phyloP scores from a whole-genome alignment of 2,329 filamentous ascomycete species.

The Oidium heveae region DNA sequence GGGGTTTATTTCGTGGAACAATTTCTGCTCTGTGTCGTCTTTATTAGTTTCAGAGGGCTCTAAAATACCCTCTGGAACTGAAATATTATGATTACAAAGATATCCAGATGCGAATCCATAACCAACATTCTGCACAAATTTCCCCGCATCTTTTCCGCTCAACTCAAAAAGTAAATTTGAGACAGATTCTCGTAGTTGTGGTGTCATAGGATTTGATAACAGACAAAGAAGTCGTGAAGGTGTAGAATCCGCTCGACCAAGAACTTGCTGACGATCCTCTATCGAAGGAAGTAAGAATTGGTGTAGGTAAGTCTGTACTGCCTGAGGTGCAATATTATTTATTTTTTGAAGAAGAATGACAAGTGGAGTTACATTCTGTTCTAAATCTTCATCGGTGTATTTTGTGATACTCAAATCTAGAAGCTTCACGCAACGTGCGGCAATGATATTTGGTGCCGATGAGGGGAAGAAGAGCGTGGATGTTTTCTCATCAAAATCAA shows the following conservation, averaged over 20 bases:
- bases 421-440: slow-evolving; percentile 41
- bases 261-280: slow-evolving; percentile 47
- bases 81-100: slow-evolving; percentile 60
- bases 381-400: slow-evolving; percentile 46
- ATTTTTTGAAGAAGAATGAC: slow-evolving; percentile 48
- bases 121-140: slow-evolving; percentile 73
- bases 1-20: slow-evolving; percentile 12
- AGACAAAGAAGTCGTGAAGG: slow-evolving; percentile 54
- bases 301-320: slow-evolving; percentile 36
- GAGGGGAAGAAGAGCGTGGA: slow-evolving; percentile 35
- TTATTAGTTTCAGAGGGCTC: slow-evolving; percentile 22
- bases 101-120: slow-evolving; percentile 89
- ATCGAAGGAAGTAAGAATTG: slow-evolving; percentile 47
- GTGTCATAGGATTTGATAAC: slow-evolving; percentile 45
- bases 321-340: slow-evolving; percentile 40
- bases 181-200: slow-evolving; percentile 48
- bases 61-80: slow-evolving; percentile 41
- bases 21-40: slow-evolving; percentile 7
- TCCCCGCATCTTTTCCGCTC: slow-evolving; percentile 53
- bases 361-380: slow-evolving; percentile 44
- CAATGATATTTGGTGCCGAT: slow-evolving; percentile 29
- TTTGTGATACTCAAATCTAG: slow-evolving; percentile 37
- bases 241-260: slow-evolving; percentile 51
- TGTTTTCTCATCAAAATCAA: slow-evolving; percentile 32
- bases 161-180: slow-evolving; percentile 67